Base-by-base conservation (phyloP, 1,139 yeast genomes). In the Debaryomyces sp. region DNA sequence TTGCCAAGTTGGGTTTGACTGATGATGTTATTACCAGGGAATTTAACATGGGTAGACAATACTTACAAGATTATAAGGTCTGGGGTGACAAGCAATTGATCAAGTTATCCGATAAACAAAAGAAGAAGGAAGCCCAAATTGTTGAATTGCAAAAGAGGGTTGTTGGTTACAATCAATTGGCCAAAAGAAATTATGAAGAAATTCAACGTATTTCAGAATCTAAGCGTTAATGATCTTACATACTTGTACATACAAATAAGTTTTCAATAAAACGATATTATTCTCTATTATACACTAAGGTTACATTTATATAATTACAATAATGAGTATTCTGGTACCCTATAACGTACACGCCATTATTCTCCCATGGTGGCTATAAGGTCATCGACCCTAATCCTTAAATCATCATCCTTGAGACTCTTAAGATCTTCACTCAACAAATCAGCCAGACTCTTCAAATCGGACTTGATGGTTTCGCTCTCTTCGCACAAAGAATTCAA, bases 1-100 rank as follows among this genome's bases (percentile, higher is more conserved):
- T 92, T 54, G 89, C 88, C 60, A 90, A 90, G 68, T 77, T 94
- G 49, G 98, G 98, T 1, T 77, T 94, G 53, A 84, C 89, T 29
- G 98, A 94, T 67, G 87, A 81, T 52, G 86, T 86, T 23, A 84
- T 91, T 26, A 81, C 81, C 44, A 75, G 81, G 59, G 97, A 92
- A 72, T 92, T 92, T 77, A 85, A 84, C 67, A 81, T 92, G 85
- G 89, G 87, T 58, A 84, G 83, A 65, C 82, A 82, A 64, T 92
- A 92, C 75, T 82, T 90, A 81, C 92, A 89, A 70, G 89, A 88
- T 64, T 89, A 82, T 70, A 79, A 85, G 68, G 86, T 91, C 66
- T 91, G 91, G 83, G 96, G 96, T 41, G 80, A 75, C 58, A 75
- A 74, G 60, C 64, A 66, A 49, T 67, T 76, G 63, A 71, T 76